A percentile compares a stretch with the other conserved stretches of the same genome.
Conservation (phyloP, 2,329 filamentous ascomycete species). For the Botryotinia globosa region DNA sequence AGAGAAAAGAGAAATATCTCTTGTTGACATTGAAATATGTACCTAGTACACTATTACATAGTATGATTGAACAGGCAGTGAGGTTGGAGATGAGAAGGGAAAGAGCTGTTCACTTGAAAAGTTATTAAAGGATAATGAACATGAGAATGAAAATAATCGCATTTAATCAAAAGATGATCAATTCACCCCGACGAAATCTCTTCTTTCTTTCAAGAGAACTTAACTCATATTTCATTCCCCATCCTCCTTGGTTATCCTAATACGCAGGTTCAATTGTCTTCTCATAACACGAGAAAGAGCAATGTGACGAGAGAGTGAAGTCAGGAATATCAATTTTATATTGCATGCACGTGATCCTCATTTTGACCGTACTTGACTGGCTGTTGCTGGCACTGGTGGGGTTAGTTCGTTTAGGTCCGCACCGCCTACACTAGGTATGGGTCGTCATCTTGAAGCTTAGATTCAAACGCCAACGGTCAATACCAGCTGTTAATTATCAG, state of each 20-base stretch:
- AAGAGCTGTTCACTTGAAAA: neutral
- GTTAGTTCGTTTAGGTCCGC: slow-evolving; percentile 20
- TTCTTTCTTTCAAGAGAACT: neutral
- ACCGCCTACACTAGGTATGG: slow-evolving; percentile 18
- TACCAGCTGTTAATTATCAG: slow-evolving; percentile 11
- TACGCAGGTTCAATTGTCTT: neutral
- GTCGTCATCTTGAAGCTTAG: slow-evolving; percentile 29
- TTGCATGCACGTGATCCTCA: neutral
- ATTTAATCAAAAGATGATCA: neutral
- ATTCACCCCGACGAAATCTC: neutral
- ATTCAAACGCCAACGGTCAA: slow-evolving; percentile 17
- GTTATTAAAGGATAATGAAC: neutral
- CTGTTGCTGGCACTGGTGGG: slow-evolving; percentile 13
- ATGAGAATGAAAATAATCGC: neutral
- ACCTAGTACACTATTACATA: slow-evolving; percentile 1
- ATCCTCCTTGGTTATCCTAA: neutral
- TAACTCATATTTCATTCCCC: neutral
- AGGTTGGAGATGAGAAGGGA: slow-evolving; percentile 3
- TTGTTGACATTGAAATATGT: slow-evolving; percentile 2
- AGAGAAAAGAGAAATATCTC: neutral
- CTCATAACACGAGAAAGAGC: neutral
- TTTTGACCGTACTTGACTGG: slow-evolving; percentile 1
- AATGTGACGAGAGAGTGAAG: neutral
- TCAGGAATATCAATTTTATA: neutral
- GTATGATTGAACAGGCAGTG: slow-evolving; percentile 5